Percentiles rank a stretch among this genome's conserved stretches.
Evolutionary conservation across 2,329 filamentous ascomycete genomes (phyloP).

Genomic region (Fusarium foetens): DNA sequence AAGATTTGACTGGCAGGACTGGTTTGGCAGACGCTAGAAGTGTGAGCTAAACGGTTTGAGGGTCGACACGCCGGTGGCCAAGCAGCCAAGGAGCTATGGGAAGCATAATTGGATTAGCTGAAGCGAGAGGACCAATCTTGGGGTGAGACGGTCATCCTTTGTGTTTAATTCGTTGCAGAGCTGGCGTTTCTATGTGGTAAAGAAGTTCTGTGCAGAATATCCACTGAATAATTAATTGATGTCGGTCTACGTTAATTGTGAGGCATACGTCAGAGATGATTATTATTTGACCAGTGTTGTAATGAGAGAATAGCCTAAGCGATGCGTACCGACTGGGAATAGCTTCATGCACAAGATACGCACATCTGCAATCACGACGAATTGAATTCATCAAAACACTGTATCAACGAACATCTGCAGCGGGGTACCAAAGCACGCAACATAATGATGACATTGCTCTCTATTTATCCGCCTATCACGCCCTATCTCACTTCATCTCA

Average conservation of each 20-base stretch:
- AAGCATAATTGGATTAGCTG: neutral
- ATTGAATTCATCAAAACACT: neutral
- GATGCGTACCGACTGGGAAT: neutral
- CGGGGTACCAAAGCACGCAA: slow-evolving; percentile 7
- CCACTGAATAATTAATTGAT: neutral
- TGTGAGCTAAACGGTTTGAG: neutral
- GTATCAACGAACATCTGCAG: neutral
- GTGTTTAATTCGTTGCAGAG: neutral
- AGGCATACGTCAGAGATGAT: neutral
- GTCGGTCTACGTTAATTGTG: accelerated
- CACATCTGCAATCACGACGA: neutral
- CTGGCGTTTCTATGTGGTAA: neutral
- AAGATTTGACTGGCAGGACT: neutral
- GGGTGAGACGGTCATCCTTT: accelerated
- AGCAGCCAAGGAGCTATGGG: neutral
- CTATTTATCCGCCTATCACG: slow-evolving; percentile 17
- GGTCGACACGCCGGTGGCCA: neutral
- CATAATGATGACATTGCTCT: neutral
- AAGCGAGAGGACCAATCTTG: slow-evolving; percentile 7
- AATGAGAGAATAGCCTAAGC: neutral
- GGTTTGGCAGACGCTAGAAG: neutral
- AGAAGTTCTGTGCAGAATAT: neutral
- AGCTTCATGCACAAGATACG: neutral
- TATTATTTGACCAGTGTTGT: no score
- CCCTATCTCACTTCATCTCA: neutral